Conservation (phyloP, 2,329 filamentous ascomycete species). For the Colletotrichum sojae region DNA sequence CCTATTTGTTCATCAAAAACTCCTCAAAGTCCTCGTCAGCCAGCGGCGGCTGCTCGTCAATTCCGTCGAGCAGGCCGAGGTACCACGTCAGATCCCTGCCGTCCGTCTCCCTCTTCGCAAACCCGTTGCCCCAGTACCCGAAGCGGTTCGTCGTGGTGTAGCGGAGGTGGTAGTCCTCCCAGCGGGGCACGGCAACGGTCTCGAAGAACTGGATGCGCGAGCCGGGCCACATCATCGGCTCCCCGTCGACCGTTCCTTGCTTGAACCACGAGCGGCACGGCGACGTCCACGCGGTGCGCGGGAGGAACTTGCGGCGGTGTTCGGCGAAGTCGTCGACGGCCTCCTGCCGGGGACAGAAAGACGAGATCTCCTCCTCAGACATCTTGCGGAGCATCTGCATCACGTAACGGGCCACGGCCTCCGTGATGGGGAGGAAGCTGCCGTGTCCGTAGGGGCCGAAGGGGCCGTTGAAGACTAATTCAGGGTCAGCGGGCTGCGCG, state of each 20-base stretch:
- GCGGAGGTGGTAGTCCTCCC: conserved; percentile 47
- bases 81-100: conserved; percentile 44
- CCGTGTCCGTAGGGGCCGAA: conserved; percentile 47
- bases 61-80: conserved; percentile 41
- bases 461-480: conserved; percentile 46
- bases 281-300: conserved; percentile 45
- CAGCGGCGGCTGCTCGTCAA: conserved; percentile 43
- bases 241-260: conserved; percentile 45
- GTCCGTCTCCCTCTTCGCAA: conserved; percentile 40
- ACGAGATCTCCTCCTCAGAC: conserved; percentile 44
- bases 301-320: conserved; percentile 48
- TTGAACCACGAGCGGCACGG: conserved; percentile 49
- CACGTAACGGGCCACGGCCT: conserved; percentile 47
- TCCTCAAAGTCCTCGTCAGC: conserved; percentile 45
- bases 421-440: conserved; percentile 46
- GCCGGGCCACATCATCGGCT: conserved; percentile 47
- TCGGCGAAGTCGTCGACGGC: conserved; percentile 49
- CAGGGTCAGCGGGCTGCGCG: neutral
- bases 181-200: conserved; percentile 44
- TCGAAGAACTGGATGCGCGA: conserved; percentile 47
- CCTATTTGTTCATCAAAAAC: conserved; percentile 44
- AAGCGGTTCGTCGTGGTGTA: conserved; percentile 45
- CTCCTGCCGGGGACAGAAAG: conserved; percentile 44
- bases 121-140: conserved; percentile 46
- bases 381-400: conserved; percentile 49